Evolutionary conservation across 2,329 filamentous ascomycete genomes (phyloP), one percentile per base, ranked within the genome.

Genomic region (Colletotrichum plurivorum): DNA sequence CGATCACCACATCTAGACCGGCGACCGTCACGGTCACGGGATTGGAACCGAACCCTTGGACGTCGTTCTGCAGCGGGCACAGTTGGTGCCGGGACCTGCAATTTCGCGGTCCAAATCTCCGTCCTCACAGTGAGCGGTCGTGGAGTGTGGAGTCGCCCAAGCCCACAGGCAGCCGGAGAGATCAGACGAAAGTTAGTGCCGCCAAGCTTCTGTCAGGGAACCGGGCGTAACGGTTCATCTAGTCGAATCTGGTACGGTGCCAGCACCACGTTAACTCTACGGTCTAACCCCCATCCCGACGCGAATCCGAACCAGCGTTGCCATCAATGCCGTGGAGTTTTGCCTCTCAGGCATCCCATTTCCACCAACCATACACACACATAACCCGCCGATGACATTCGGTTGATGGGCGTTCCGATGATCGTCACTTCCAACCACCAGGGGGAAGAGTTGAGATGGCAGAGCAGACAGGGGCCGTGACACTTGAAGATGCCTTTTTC

Each of bases 131-230:
- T 20, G 55, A 41, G 53, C 27, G 48, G 31, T 55, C 49, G 31
- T 55, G 64, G 54, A 15, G 27, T 43, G 48, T 55, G 66, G 61
- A 46, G 66, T 20, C 55, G 48, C 49, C 31, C 31, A 13, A 60
- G 55, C 51, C 41, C 54, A 65, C 59, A 48, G 54, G 20, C 31
- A 10, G 31, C 59, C 27, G 20, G 22, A 55, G 51, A 65, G 54
- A 65, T 65, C 61, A 65, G 66, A 69, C 66, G 66, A 65, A 45
- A 59, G 20, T 20, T 46, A 43, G 54, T 54, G 41, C 27, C 49
- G 61, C 66, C 54, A 55, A 65, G 54, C 49, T 69, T 49, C 66
- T 65, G 61, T 59, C 66, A 59, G 49, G 66, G 31, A 64, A 39
- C 27, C 48, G 22, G 54, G 49, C 48, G 48, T n/a, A 43, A 43